Evolutionary conservation across 2,329 filamentous ascomycete species (phyloP).

Genomic region (Pseudogymnoascus pannorum): DNA sequence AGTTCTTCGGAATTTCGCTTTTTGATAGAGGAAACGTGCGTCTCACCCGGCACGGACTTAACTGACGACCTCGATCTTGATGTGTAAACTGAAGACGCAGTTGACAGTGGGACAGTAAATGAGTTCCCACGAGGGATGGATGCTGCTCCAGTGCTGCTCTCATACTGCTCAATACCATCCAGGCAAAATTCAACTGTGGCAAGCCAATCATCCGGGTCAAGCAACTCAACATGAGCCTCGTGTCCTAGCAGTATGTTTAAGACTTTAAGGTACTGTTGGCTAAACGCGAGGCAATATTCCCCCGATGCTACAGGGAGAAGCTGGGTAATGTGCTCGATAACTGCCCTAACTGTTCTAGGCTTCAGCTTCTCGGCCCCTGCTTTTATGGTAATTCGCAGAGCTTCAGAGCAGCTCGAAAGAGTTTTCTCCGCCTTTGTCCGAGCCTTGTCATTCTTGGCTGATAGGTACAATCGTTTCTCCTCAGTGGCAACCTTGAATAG

Average conservation of each 20-base stretch:
- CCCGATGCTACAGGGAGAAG: slow-evolving; percentile 57
- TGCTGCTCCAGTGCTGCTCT: slow-evolving; percentile 23
- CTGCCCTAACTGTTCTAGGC: slow-evolving; percentile 67
- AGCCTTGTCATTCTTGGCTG: slow-evolving; percentile 44
- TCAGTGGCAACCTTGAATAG: slow-evolving; percentile 62
- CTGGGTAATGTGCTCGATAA: slow-evolving; percentile 77
- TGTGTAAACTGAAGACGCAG: slow-evolving; percentile 13
- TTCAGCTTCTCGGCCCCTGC: slow-evolving; percentile 62
- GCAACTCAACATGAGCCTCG: slow-evolving; percentile 71
- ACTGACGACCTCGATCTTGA: slow-evolving; percentile 20
- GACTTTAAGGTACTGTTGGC: slow-evolving; percentile 71
- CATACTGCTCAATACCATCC: slow-evolving; percentile 48
- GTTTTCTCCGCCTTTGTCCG: slow-evolving; percentile 45
- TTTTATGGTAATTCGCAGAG: slow-evolving; percentile 64
- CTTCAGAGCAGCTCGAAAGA: slow-evolving; percentile 61
- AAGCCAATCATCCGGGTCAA: slow-evolving; percentile 46
- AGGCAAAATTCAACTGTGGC: slow-evolving; percentile 49
- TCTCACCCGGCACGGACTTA: slow-evolving; percentile 26
- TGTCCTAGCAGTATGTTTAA: slow-evolving; percentile 64
- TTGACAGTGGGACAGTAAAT: slow-evolving; percentile 15
- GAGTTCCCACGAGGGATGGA: slow-evolving; percentile 15
- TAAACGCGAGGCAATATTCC: slow-evolving; percentile 59
- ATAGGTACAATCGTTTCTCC: slow-evolving; percentile 60
- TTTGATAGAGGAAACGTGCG: slow-evolving; percentile 18
- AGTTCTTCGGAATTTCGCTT: slow-evolving; percentile 43